Conservation (phyloP, 495 filamentous ascomycete genomes). For the Physcia stellaris region DNA sequence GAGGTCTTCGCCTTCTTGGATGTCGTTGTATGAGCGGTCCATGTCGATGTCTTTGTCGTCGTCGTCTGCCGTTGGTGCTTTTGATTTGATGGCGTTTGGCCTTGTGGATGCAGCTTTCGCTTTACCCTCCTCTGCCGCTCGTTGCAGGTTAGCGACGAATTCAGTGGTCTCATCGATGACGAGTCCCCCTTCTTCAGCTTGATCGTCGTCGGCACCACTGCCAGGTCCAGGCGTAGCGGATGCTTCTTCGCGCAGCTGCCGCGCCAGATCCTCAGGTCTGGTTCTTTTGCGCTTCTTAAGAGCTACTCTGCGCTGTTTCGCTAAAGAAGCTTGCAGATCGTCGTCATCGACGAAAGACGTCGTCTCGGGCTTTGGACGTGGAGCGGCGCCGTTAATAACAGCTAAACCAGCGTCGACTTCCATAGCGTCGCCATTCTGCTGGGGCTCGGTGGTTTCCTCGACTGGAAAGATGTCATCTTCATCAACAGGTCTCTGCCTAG, state of each 20-base stretch:
- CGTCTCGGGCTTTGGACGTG: conserved; percentile 25
- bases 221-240: conserved; percentile 31
- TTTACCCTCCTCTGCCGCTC: conserved; percentile 36
- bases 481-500: conserved; percentile 51
- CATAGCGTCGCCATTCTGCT: conserved; percentile 46
- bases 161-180: conserved; percentile 91
- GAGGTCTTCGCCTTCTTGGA: conserved; percentile 40
- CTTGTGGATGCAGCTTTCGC: conserved; percentile 19
- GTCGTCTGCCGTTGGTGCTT: conserved; percentile 35
- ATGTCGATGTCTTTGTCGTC: conserved; percentile 53
- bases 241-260: conserved; percentile 64
- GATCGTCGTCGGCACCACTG: conserved; percentile 20
- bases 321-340: conserved; percentile 74
- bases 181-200: conserved; percentile 53
- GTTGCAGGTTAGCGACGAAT: conserved; percentile 76
- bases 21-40: conserved; percentile 42
- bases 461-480: conserved; percentile 59
- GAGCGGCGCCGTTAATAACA: conserved; percentile 13
- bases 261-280: conserved; percentile 73
- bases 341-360: conserved; percentile 79
- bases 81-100: conserved; percentile 23
- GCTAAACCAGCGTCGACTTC: conserved; percentile 52
- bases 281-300: conserved; percentile 82
- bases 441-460: conserved; percentile 24
- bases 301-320: conserved; percentile 62